Percentiles rank a stretch among this genome's conserved stretches.
Evolutionary conservation across 2,329 filamentous ascomycete genomes (phyloP).

Genomic region (Ophiostoma sp.): DNA sequence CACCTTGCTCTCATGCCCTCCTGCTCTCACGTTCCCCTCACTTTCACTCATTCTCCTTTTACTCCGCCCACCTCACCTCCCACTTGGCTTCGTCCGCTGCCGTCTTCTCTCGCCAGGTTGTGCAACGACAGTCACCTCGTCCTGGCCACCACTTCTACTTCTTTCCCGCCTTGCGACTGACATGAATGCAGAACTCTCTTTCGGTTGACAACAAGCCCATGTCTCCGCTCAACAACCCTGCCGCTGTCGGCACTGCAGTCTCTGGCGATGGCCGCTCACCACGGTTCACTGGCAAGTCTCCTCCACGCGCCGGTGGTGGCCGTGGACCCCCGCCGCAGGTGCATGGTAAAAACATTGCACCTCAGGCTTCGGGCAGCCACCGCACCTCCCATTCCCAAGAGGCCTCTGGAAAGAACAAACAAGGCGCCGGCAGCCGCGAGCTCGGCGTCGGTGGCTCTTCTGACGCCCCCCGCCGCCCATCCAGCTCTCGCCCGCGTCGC

Average conservation of each 20-base stretch:
- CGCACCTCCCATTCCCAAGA: slow-evolving; percentile 63
- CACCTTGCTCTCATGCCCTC: slow-evolving; percentile 19
- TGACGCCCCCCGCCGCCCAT: slow-evolving; percentile 30
- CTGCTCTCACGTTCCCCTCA: background rate
- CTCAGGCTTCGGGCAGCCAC: slow-evolving; percentile 44
- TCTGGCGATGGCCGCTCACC: slow-evolving; percentile 31
- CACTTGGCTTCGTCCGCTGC: background rate
- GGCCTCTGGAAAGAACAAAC: slow-evolving; percentile 53
- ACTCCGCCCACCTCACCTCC: background rate
- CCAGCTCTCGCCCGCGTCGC: slow-evolving; percentile 53
- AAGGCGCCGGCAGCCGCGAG: slow-evolving; percentile 18
- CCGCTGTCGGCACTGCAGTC: slow-evolving; percentile 26
- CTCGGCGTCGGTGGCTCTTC: background rate
- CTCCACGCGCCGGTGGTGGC: slow-evolving; percentile 34
- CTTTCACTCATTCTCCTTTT: background rate
- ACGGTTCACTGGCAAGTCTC: slow-evolving; percentile 13
- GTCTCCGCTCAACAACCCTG: slow-evolving; percentile 15
- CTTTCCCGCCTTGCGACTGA: slow-evolving; percentile 15
- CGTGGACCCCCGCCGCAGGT: slow-evolving; percentile 40
- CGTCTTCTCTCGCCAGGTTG: slow-evolving; percentile 13
- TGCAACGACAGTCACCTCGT: background rate
- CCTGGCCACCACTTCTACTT: slow-evolving; percentile 29
- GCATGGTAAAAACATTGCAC: slow-evolving; percentile 46
- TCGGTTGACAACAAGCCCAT: slow-evolving; percentile 55
- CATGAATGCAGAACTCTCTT: slow-evolving; percentile 55